Evolutionary conservation across 192 early-diverging fungal genomes (phyloP), one percentile per base, ranked within the genome.

Genomic region (Gigaspora rosea): DNA sequence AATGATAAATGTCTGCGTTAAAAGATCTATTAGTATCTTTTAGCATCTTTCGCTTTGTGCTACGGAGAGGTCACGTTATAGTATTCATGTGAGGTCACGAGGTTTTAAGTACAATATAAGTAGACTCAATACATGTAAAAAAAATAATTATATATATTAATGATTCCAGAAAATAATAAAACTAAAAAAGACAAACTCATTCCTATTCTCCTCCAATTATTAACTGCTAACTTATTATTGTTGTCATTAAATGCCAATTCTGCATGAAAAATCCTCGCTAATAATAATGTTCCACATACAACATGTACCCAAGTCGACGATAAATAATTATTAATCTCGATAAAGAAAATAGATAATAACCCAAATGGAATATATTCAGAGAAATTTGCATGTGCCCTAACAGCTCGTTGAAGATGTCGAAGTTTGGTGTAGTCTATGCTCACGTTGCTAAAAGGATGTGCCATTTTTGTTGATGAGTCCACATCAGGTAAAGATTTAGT

Each of bases 341-440:
- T 49, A 67, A 67, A 67, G 27, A 67, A 67, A n/a, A 67, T n/a
- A 18, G 46, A 20, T 47, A 67, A 47, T 67, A 67, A 67, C 0
- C 35, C 20, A 2, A 67, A 67, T 36, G 65, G 65, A 48, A 67
- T 36, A 49, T 49, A 47, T 67, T 67, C 65, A 1, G 47, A 33
- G 27, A 67, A 67, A 67, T 67, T 67, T 15, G 36, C 65, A 49
- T 67, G 65, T 1, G 65, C 65, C 15, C 65, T 18, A 22, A 47
- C 16, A 18, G 11, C 15, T 5, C 65, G 8, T 49, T 67, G 65
- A 67, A 67, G 3, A 8, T 67, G 41, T 16, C 47, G 33, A 67
- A 47, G 49, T 47, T 18, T 5, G 7, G 33, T 20, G 20, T 48
- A 20, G 41, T 67, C 47, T 5, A 67, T 8, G 13, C 3, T 41